Base-by-base conservation (phyloP, 192 early-diverging fungal species). In the Glomus cerebriforme region DNA sequence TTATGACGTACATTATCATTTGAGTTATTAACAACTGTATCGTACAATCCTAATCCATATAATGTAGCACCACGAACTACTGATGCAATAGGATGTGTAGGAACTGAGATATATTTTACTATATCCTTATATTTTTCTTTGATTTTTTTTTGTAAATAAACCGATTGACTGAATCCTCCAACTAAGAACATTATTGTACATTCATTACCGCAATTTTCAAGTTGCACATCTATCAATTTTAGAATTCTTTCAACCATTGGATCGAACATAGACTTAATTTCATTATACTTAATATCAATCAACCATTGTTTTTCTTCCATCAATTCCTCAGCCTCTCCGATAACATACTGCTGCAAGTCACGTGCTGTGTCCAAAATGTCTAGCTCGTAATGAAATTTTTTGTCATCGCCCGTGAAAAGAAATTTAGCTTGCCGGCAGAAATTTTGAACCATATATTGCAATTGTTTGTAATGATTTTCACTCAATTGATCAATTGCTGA, bases 121-220 rank as follows among this genome's bases (percentile, higher is more conserved):
- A 49, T 0, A 5, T 49, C 15, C 15, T 19, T 49, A 8, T 17
- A 49, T 49, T 49, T 19, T 15, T 49, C 17, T 0, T 3, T 49
- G 8, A 49, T 49, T 49, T 0, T 19, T 49, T 19, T 49, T 49
- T 49, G 47, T 49, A 49, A 49, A 8, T 49, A 49, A 49, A 49
- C 86, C 29, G 88, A 90, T 0, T 86, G 84, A 15, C 86, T 86
- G 62, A 90, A 90, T 7, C 88, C 88, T 81, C 88, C 88, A 45
- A 90, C 88, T 32, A 90, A 75, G 68, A 90, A 86, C 60, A 90
- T 85, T 59, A 87, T 85, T 29, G 86, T 82, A 35, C 85, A 77
- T 8, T 74, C 75, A 27, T 82, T 77, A 17, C 47, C 27, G 3
- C 78, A 70, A 49, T 86, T 82, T 1, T 85, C 76, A 80, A 90